A percentile compares a stretch with the other conserved stretches of the same genome.
phyloP scores from a whole-genome alignment of 2,329 filamentous ascomycete species.

The Paraconiothyrium brasiliense region DNA sequence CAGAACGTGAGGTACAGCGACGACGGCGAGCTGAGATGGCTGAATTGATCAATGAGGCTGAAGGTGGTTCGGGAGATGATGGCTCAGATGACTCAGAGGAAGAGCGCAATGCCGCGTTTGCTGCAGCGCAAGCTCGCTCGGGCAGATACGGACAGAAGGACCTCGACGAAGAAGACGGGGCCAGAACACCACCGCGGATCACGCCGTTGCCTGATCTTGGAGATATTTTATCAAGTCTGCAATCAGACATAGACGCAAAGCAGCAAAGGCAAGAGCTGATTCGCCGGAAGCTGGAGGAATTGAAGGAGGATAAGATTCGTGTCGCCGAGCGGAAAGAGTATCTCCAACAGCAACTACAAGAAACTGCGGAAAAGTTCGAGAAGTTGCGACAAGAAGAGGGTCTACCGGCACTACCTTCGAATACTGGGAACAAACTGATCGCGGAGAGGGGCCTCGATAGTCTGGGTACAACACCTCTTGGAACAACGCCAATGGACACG shows the following conservation, averaged over 20 bases:
- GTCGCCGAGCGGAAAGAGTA: conserved; percentile 76
- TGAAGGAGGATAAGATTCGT: conserved; percentile 73
- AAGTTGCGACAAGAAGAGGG: conserved; percentile 62
- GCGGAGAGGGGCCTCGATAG: conserved; percentile 48
- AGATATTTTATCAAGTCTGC: conserved; percentile 71
- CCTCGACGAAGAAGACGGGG: conserved; percentile 52
- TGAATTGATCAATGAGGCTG: conserved; percentile 81
- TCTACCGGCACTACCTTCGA: conserved; percentile 46
- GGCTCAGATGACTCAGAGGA: conserved; percentile 72
- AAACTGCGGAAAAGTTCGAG: conserved; percentile 78
- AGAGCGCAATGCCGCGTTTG: conserved; percentile 79
- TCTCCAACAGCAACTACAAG: conserved; percentile 81
- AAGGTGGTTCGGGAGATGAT: conserved; percentile 74
- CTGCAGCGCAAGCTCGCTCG: conserved; percentile 83
- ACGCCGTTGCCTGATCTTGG: conserved; percentile 79
- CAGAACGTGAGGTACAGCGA: conserved; percentile 74
- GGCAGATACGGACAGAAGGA: conserved; percentile 77
- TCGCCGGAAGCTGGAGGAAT: conserved; percentile 69
- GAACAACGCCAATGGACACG: conserved; percentile 44
- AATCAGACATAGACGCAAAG: conserved; percentile 69
- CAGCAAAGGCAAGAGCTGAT: conserved; percentile 67
- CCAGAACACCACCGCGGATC: conserved; percentile 75
- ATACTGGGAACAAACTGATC: conserved; percentile 39
- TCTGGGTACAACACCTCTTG: conserved; percentile 48
- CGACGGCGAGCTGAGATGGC: conserved; percentile 80